Conservation (phyloP, 129 eudicot genomes). For the Flaveria linearis region DNA sequence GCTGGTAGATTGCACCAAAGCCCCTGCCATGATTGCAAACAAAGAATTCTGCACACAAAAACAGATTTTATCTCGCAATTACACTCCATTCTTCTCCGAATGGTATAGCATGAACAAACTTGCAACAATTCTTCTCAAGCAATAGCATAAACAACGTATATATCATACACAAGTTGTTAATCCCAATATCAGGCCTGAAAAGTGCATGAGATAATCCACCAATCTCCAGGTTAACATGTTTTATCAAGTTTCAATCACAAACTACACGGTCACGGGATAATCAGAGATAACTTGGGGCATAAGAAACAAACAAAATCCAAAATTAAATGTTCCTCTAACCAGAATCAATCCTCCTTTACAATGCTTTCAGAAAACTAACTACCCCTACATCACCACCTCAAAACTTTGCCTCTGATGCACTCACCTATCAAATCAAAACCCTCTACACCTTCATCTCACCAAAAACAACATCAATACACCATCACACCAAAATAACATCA, state of each 20-base stretch:
- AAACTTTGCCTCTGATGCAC: not conserved
- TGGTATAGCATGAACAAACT: constrained; percentile 1
- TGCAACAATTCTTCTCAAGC: not conserved
- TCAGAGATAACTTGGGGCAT: too few species aligned
- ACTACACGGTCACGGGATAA: not conserved
- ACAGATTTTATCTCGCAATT: not conserved
- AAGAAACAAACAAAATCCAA: not conserved
- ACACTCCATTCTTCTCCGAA: not conserved
- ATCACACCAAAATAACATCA: not conserved
- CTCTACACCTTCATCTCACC: not conserved
- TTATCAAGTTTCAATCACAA: not conserved
- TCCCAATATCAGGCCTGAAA: not conserved
- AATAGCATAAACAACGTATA: constrained; percentile 1
- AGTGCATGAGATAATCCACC: constrained; percentile 1
- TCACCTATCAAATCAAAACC: not conserved
- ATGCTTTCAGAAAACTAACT: not conserved
- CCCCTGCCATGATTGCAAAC: constrained; percentile 70
- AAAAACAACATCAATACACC: constrained; percentile 4
- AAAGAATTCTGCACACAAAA: constrained; percentile 16
- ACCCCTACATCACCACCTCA: not conserved
- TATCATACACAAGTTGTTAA: too few species aligned
- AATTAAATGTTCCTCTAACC: not conserved
- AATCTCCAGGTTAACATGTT: constrained; percentile 12
- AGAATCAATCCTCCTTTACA: not conserved
- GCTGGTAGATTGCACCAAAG: constrained; percentile 75